A percentile compares a stretch with the other conserved stretches of the same genome.
Evolutionary conservation across 139 green algal genomes (phyloP).

Genomic region (Pleodorina starrii): DNA sequence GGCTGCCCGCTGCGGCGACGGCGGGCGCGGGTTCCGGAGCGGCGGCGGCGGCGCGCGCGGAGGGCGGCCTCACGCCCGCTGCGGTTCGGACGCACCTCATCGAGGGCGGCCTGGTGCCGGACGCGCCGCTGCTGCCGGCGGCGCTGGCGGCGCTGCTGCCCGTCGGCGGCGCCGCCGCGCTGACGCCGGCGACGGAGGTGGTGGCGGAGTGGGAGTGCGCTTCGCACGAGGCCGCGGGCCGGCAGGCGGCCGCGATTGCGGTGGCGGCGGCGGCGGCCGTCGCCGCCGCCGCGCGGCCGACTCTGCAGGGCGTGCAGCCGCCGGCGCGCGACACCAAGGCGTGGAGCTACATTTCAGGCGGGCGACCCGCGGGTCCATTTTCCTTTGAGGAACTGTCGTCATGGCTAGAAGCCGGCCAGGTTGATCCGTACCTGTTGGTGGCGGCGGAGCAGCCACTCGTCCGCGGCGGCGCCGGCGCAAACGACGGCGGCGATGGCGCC

Average conservation of each 20-base stretch:
- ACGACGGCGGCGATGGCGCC: background rate
- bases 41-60: background rate
- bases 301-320: background rate
- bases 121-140: slow-evolving; percentile 1
- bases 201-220: slow-evolving; percentile 38
- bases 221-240: background rate
- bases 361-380: slow-evolving; percentile 12
- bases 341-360: slow-evolving; percentile 11
- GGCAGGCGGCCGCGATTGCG: background rate
- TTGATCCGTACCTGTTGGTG: slow-evolving; percentile 16
- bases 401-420: background rate
- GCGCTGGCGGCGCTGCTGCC: background rate
- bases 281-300: background rate
- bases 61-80: background rate
- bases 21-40: background rate
- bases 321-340: background rate
- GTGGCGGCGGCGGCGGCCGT: background rate
- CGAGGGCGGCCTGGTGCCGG: background rate
- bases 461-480: background rate
- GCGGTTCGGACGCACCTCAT: background rate
- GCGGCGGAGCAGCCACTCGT: background rate
- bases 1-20: background rate
- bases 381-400: background rate
- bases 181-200: slow-evolving; percentile 10
- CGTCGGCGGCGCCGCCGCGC: background rate